Percentiles rank a stretch among this genome's conserved stretches.
Conservation (phyloP, 1,284 basidiomycete species). For the Thecaphora frezii region DNA sequence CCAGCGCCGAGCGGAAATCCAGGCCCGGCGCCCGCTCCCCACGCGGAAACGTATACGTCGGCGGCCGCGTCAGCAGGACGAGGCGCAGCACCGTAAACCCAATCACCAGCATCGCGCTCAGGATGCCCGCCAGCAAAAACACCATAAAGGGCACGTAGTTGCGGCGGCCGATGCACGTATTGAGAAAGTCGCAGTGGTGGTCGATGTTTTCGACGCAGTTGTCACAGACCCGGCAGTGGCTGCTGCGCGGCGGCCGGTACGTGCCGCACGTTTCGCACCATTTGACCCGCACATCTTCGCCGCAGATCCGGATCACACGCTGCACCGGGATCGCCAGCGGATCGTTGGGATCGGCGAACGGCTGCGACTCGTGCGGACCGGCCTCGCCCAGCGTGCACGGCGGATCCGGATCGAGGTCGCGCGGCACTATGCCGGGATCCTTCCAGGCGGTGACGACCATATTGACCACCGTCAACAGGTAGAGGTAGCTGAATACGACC, state of each 20-base stretch:
- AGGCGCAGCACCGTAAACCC: slow-evolving; percentile 28
- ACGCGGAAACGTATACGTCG: slow-evolving; percentile 14
- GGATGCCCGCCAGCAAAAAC: slow-evolving; percentile 38
- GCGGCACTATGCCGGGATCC: slow-evolving; percentile 57
- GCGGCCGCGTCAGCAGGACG: slow-evolving; percentile 28
- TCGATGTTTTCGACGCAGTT: slow-evolving; percentile 59
- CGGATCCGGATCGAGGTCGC: slow-evolving; percentile 53
- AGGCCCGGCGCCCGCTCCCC: slow-evolving; percentile 18
- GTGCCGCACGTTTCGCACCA: slow-evolving; percentile 58
- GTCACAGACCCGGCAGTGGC: slow-evolving; percentile 58
- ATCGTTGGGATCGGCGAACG: slow-evolving; percentile 27
- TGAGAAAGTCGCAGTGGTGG: slow-evolving; percentile 59
- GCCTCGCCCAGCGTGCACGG: slow-evolving; percentile 32
- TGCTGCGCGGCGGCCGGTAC: slow-evolving; percentile 54
- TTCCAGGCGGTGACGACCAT: slow-evolving; percentile 51
- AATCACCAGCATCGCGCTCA: slow-evolving; percentile 17
- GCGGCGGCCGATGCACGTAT: slow-evolving; percentile 56
- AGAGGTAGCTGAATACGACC: slow-evolving; percentile 46
- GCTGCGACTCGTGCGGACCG: slow-evolving; percentile 7
- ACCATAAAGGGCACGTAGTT: slow-evolving; percentile 58
- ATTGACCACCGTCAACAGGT: slow-evolving; percentile 31
- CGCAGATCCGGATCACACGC: slow-evolving; percentile 24
- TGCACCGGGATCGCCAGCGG: slow-evolving; percentile 27
- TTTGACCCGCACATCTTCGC: slow-evolving; percentile 34
- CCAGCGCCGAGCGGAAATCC: slow-evolving; percentile 38